Evolutionary conservation across 1,284 basidiomycete genomes (phyloP).

Genomic region (Sporisorium scitamineum): DNA sequence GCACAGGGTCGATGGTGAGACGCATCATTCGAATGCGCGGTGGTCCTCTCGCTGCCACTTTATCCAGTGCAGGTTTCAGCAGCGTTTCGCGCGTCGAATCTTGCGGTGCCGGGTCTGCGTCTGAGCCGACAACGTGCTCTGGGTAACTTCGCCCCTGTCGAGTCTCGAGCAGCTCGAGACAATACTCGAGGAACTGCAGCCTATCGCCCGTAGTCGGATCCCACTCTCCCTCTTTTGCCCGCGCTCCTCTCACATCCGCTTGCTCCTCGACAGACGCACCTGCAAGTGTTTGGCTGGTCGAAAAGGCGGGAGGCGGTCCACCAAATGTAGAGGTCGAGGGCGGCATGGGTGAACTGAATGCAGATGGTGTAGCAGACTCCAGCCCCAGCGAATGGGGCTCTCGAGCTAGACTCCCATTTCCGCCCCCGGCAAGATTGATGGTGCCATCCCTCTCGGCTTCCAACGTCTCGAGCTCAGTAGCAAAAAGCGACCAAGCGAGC

Average conservation of each 20-base stretch:
- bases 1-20: constrained; percentile 66
- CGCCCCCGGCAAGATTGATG: not conserved
- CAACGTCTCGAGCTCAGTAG: constrained; percentile 50
- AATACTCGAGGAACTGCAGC: constrained; percentile 59
- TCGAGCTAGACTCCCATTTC: not conserved
- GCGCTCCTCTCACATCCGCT: constrained; percentile 37
- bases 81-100: constrained; percentile 11
- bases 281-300: not conserved
- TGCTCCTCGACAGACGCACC: constrained; percentile 21
- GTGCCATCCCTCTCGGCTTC: constrained; percentile 38
- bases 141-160: constrained; percentile 60
- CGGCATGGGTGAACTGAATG: constrained; percentile 40
- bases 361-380: constrained; percentile 26
- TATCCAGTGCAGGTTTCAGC: constrained; percentile 9
- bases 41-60: constrained; percentile 1
- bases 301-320: constrained; percentile 9
- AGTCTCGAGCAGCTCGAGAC: constrained; percentile 59
- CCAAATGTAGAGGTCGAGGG: constrained; percentile 16
- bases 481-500: constrained; percentile 66
- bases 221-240: constrained; percentile 45
- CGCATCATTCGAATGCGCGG: constrained; percentile 58
- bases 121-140: constrained; percentile 11
- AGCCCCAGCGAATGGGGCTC: not conserved
- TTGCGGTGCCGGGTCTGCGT: not conserved
- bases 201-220: constrained; percentile 45